Conservation (phyloP, 225 moss, liverwort and hornwort genomes). For the Bryum argenteum region DNA sequence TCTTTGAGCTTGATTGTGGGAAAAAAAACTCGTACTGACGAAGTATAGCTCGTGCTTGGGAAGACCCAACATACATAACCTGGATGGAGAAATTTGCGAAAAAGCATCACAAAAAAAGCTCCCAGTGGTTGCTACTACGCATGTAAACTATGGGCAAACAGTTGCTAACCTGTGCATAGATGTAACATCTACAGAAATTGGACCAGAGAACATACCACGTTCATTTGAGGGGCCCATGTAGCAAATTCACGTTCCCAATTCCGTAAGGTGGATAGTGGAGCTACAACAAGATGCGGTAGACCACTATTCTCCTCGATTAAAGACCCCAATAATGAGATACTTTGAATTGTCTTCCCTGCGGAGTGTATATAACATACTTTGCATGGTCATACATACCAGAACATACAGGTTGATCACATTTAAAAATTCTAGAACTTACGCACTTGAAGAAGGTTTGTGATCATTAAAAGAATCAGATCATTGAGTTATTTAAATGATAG, state of each 20-base stretch:
- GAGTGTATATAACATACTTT: constrained; percentile 4
- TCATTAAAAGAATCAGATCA: background rate
- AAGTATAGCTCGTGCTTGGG: constrained; percentile 85
- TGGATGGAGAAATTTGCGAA: constrained; percentile 25
- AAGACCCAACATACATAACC: constrained; percentile 92
- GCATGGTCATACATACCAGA: background rate
- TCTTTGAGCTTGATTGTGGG: constrained; percentile 76
- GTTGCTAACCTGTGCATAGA: background rate
- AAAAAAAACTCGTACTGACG: constrained; percentile 95
- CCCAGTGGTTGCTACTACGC: background rate
- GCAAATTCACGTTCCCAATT: constrained; percentile 98
- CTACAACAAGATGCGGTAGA: constrained; percentile 92
- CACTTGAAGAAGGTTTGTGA: background rate
- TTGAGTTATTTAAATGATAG: too few relatives aligned
- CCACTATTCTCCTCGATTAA: constrained; percentile 83
- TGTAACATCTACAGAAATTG: background rate
- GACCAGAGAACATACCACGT: constrained; percentile 66
- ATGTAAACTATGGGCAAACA: background rate
- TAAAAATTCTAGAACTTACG: background rate
- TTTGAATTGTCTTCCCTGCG: constrained; percentile 93
- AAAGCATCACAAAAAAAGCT: background rate
- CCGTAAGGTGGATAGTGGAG: constrained; percentile 84
- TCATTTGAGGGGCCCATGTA: constrained; percentile 94
- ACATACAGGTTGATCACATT: constrained; percentile 9
- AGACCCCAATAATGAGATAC: constrained; percentile 74